A percentile compares a stretch with the other conserved stretches of the same genome.
phyloP scores from a whole-genome alignment of 495 filamentous ascomycete species.

The Aspergillus sclerotiicarbonarius region DNA sequence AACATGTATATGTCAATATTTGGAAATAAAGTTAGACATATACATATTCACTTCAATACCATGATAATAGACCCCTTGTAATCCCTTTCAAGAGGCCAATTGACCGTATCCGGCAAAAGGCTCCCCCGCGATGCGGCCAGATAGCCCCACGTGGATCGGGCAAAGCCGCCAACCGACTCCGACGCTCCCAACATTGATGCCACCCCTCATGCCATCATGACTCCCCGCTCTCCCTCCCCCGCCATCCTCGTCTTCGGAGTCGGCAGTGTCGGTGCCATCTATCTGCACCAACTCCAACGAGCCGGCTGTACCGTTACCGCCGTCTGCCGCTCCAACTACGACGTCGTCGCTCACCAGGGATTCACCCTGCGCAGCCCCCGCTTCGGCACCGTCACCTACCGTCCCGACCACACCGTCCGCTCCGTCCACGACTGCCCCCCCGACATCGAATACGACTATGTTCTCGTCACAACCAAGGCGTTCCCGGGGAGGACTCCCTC shows the following conservation, averaged over 20 bases:
- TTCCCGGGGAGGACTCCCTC: conserved; percentile 38
- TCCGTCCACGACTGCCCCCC: conserved; percentile 33
- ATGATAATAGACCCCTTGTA: no score
- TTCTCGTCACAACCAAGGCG: conserved; percentile 40
- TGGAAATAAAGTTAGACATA: no score
- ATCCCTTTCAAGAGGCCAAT: no score
- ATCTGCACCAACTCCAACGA: conserved; percentile 44
- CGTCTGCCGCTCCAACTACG: conserved; percentile 55
- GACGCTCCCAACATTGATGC: no score
- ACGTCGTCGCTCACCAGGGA: conserved; percentile 40
- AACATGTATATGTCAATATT: no score
- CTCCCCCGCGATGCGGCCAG: no score
- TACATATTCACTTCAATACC: no score
- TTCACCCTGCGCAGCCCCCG: conserved; percentile 46
- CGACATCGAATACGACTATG: conserved; percentile 43
- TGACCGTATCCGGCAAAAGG: no score
- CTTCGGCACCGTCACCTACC: conserved; percentile 40
- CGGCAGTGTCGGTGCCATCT: conserved; percentile 48
- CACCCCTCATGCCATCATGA: background rate
- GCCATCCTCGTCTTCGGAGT: conserved; percentile 45
- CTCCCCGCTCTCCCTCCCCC: background rate
- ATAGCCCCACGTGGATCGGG: no score
- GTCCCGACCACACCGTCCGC: conserved; percentile 37
- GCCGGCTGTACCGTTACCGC: conserved; percentile 41
- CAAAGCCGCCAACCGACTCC: no score